Conservation (phyloP, 192 early-diverging fungal genomes). For the Backusella tuberculispora region DNA sequence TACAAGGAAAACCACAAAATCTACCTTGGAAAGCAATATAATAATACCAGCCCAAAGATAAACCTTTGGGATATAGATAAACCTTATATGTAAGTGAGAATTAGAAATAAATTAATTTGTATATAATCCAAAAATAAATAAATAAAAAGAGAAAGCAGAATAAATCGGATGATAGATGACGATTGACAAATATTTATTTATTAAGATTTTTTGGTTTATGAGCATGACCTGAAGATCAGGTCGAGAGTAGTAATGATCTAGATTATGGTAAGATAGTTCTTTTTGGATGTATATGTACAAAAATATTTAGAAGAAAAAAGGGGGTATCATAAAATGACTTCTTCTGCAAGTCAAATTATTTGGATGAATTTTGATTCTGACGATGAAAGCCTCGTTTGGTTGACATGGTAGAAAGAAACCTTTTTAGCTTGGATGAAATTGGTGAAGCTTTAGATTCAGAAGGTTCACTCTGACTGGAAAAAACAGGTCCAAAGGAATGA, state of each 20-base stretch:
- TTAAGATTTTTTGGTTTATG: not conserved
- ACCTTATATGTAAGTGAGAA: no score
- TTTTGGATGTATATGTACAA: slow-evolving; percentile 5
- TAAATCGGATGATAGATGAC: not conserved
- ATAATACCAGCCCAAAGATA: no score
- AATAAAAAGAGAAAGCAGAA: no score
- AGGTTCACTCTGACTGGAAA: not conserved
- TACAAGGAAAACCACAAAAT: no score
- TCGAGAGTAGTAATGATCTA: not conserved
- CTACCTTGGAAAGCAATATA: no score
- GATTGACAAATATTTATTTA: not conserved
- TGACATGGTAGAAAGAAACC: slow-evolving; percentile 4
- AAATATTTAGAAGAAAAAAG: not conserved
- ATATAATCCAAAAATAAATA: no score
- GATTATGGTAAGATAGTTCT: not conserved
- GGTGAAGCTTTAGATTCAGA: not conserved
- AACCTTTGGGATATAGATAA: no score
- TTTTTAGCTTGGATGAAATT: slow-evolving; percentile 8
- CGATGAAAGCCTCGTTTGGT: not conserved
- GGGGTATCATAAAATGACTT: slow-evolving; percentile 8
- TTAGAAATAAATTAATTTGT: no score
- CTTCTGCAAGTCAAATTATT: not conserved
- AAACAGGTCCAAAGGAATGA: not conserved
- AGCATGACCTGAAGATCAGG: not conserved
- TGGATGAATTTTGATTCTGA: slow-evolving; percentile 8